Percentiles rank a stretch among this genome's conserved stretches.
These are phyloP conservation scores for Sugiyamaella mastotermitis DNA, from an alignment of 805 yeast genomes.

Conservation along the genomic window DNA sequence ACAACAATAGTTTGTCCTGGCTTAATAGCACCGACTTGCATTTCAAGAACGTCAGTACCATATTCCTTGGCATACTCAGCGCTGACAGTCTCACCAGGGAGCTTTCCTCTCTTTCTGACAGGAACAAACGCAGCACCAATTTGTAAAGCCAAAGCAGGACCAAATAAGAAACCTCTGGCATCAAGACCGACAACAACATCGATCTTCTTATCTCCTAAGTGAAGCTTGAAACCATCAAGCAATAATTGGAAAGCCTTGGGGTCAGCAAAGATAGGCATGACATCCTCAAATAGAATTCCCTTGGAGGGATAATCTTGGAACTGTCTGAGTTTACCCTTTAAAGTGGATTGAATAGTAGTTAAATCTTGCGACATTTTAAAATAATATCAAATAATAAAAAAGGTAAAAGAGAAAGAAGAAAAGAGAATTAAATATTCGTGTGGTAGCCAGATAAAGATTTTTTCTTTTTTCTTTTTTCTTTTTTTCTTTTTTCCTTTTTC, in stretches of 20 bases:
- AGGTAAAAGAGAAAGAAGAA: neutral
- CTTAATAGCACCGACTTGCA: slow-evolving; percentile 77
- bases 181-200: slow-evolving; percentile 93
- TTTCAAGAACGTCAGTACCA: slow-evolving; percentile 82
- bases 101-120: slow-evolving; percentile 89
- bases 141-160: slow-evolving; percentile 90
- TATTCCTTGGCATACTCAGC: slow-evolving; percentile 86
- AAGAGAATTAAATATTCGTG: no score
- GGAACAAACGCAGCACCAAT: slow-evolving; percentile 90
- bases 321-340: slow-evolving; percentile 40
- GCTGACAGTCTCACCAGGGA: slow-evolving; percentile 75
- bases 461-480: no score
- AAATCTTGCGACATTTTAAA: neutral
- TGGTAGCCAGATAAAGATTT: neutral
- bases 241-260: slow-evolving; percentile 79
- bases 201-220: slow-evolving; percentile 52
- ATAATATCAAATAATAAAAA: neutral
- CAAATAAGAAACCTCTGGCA: slow-evolving; percentile 94
- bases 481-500: no score
- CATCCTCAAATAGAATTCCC: slow-evolving; percentile 94
- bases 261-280: slow-evolving; percentile 83
- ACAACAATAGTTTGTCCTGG: slow-evolving; percentile 75
- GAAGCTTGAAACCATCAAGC: slow-evolving; percentile 71
- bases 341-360: slow-evolving; percentile 16
- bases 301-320: slow-evolving; percentile 92